These are phyloP conservation scores for Phellopilus nigrolimitatus DNA, from an alignment of 1,284 basidiomycete genomes.

Conservation along the genomic window DNA sequence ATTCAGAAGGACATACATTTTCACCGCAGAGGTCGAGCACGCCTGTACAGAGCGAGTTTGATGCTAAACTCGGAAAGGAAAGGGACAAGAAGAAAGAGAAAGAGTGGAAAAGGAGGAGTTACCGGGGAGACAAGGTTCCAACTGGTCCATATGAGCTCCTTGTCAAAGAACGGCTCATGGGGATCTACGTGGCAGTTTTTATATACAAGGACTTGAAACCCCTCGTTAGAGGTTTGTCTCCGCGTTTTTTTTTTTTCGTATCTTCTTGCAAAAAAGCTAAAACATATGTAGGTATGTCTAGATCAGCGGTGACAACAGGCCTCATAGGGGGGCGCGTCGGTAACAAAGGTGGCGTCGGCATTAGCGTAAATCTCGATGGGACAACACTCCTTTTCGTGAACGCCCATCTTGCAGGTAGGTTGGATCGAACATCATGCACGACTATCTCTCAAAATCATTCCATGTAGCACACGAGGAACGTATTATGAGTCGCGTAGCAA, in stretches of 20 bases:
- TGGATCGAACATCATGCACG: background rate
- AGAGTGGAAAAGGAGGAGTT: constrained; percentile 33
- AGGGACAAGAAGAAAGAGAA: constrained; percentile 28
- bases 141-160: constrained; percentile 76
- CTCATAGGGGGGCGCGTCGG: constrained; percentile 84
- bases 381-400: constrained; percentile 81
- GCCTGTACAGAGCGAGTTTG: background rate
- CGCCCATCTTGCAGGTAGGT: constrained; percentile 77
- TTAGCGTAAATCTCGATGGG: constrained; percentile 71
- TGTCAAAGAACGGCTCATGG: constrained; percentile 85
- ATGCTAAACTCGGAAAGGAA: background rate
- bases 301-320: constrained; percentile 75
- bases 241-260: background rate
- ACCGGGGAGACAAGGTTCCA: constrained; percentile 24
- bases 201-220: constrained; percentile 61
- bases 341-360: constrained; percentile 83
- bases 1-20: background rate
- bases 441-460: constrained; percentile 16
- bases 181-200: constrained; percentile 74
- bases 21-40: background rate
- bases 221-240: constrained; percentile 49
- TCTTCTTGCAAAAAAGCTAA: background rate
- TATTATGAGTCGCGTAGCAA: constrained; percentile 61
- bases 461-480: constrained; percentile 70
- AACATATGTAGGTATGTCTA: constrained; percentile 48